phyloP scores from a whole-genome alignment of 108 stramenopile species.

The Skeletonema tropicum region DNA sequence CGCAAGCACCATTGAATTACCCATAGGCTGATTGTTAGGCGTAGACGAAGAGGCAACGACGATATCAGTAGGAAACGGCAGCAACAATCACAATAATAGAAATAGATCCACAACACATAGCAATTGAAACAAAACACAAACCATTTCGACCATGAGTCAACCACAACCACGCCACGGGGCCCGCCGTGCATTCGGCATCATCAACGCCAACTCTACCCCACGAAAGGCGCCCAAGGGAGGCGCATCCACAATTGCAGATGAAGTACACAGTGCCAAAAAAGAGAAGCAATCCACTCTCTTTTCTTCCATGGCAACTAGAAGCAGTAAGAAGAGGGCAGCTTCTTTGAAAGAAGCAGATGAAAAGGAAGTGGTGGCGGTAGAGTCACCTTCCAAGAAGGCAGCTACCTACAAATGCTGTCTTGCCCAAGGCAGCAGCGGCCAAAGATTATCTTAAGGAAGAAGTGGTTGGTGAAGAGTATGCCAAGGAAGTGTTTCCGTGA shows the following conservation, averaged over 20 bases:
- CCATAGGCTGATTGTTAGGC: too few species aligned
- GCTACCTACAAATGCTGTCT: not conserved
- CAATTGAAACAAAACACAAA: not conserved
- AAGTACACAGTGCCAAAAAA: conserved; percentile 3
- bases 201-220: not conserved
- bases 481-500: conserved; percentile 17
- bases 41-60: not conserved
- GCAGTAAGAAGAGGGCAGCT: conserved; percentile 7
- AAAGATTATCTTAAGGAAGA: not conserved
- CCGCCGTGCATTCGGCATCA: conserved; percentile 1
- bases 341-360: conserved; percentile 2
- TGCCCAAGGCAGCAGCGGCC: not conserved
- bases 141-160: conserved; percentile 5
- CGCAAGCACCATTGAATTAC: too few species aligned
- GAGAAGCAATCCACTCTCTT: not conserved
- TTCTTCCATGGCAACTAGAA: not conserved
- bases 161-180: not conserved
- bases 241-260: not conserved
- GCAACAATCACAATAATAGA: not conserved
- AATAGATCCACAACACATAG: too few species aligned
- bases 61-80: not conserved
- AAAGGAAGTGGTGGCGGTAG: not conserved
- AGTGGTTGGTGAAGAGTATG: not conserved
- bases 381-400: not conserved
- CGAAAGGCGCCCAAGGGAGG: not conserved